Percentiles rank a stretch among this genome's conserved stretches.
Evolutionary conservation across 1,284 basidiomycete genomes (phyloP).

Genomic region (Cryptococcus amylolentus): DNA sequence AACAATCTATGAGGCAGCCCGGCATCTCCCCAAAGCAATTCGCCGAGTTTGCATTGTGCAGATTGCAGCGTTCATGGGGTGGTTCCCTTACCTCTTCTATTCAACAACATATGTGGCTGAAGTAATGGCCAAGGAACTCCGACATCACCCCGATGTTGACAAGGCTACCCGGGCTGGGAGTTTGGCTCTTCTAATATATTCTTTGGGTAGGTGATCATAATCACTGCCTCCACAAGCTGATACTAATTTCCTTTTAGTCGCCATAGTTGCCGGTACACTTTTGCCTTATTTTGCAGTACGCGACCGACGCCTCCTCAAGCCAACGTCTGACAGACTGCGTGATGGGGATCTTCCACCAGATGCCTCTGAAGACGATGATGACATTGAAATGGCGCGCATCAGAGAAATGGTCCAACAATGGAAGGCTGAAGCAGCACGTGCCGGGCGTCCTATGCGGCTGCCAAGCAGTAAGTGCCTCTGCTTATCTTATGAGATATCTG

Average conservation of each 20-base stretch:
- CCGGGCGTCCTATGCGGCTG: slow-evolving; percentile 67
- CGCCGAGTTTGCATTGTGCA: slow-evolving; percentile 76
- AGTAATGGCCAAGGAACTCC: slow-evolving; percentile 75
- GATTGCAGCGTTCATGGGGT: slow-evolving; percentile 54
- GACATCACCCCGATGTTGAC: slow-evolving; percentile 69
- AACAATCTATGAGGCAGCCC: slow-evolving; percentile 70
- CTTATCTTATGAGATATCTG: neutral
- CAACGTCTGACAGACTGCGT: slow-evolving; percentile 48
- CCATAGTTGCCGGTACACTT: slow-evolving; percentile 73
- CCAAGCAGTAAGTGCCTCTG: slow-evolving; percentile 56
- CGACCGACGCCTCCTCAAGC: slow-evolving; percentile 68
- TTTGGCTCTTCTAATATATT: slow-evolving; percentile 85
- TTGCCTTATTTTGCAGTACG: slow-evolving; percentile 78
- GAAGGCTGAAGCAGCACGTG: slow-evolving; percentile 71
- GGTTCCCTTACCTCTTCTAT: slow-evolving; percentile 95
- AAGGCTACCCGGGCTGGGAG: slow-evolving; percentile 80
- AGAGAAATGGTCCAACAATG: slow-evolving; percentile 69
- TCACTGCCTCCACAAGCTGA: neutral
- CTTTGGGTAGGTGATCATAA: slow-evolving; percentile 60
- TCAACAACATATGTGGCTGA: slow-evolving; percentile 90
- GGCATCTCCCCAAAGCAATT: slow-evolving; percentile 74
- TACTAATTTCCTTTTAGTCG: slow-evolving; percentile 56
- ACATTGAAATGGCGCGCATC: slow-evolving; percentile 66
- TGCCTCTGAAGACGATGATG: slow-evolving; percentile 64
- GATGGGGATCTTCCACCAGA: slow-evolving; percentile 17